Percentiles rank a stretch among this genome's conserved stretches.
phyloP scores from a whole-genome alignment of 2,329 filamentous ascomycete species.

The Cladosporium sp. region DNA sequence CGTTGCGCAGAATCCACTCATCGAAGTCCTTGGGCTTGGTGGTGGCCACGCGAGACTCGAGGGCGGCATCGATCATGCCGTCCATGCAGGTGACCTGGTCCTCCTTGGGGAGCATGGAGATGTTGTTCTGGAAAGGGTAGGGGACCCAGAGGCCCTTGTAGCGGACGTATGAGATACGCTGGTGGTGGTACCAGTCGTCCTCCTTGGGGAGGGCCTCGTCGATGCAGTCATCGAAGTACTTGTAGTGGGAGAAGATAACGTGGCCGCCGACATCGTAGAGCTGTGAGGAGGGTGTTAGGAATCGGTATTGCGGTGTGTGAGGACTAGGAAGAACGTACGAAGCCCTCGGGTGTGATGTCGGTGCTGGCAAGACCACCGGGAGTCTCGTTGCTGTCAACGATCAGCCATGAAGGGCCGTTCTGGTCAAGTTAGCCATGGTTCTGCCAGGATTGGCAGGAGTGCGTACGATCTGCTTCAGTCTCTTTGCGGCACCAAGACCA shows the following conservation, averaged over 20 bases:
- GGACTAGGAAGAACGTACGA: conserved; percentile 64
- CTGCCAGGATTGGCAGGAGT: background rate
- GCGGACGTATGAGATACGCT: conserved; percentile 98
- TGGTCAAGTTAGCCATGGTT: conserved; percentile 41
- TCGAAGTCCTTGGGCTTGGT: conserved; percentile 96
- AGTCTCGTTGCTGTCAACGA: conserved; percentile 87
- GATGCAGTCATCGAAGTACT: conserved; percentile 99
- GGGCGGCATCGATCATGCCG: conserved; percentile 89
- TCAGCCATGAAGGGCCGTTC: conserved; percentile 93
- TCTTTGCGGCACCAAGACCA: conserved; percentile 95
- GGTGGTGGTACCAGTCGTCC: conserved; percentile 95
- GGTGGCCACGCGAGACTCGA: conserved; percentile 81
- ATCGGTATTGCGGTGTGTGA: conserved; percentile 12
- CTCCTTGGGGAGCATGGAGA: conserved; percentile 95
- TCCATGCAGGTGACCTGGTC: conserved; percentile 95
- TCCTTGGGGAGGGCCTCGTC: conserved; percentile 93
- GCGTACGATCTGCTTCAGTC: conserved; percentile 89
- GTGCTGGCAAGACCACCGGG: conserved; percentile 95
- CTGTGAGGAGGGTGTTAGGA: conserved; percentile 48
- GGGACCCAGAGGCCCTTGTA: conserved; percentile 97
- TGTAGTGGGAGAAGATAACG: conserved; percentile 99
- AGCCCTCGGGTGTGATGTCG: conserved; percentile 91
- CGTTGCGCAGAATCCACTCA: conserved; percentile 95
- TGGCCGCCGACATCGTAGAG: conserved; percentile 98
- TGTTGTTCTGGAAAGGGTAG: conserved; percentile 99